Percentiles rank a stretch among this genome's conserved stretches.
phyloP scores from a whole-genome alignment of 2,329 filamentous ascomycete species.

The Verticillium isaacii region DNA sequence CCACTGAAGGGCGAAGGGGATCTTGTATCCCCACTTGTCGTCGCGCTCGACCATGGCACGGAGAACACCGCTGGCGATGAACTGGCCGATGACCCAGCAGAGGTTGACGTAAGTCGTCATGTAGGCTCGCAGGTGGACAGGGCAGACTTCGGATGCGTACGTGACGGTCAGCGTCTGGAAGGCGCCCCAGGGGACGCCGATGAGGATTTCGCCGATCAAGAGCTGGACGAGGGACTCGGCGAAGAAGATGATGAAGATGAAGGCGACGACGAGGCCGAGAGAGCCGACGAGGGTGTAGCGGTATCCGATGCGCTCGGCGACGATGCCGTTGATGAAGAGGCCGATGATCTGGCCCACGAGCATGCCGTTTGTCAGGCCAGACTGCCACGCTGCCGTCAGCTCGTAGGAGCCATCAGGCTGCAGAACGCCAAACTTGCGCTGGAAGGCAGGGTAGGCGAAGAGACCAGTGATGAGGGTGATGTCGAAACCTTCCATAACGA shows the following conservation, averaged over 20 bases:
- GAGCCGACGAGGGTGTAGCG: conserved; percentile 41
- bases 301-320: conserved; percentile 42
- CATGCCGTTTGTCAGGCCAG: conserved; percentile 42
- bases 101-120: conserved; percentile 44
- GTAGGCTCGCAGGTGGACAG: conserved; percentile 40
- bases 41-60: conserved; percentile 29
- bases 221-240: conserved; percentile 33
- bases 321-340: conserved; percentile 41
- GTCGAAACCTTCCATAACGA: conserved; percentile 31
- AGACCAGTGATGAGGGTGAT: conserved; percentile 11
- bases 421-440: conserved; percentile 30
- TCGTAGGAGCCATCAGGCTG: conserved; percentile 34
- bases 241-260: conserved; percentile 47
- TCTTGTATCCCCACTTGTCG: conserved; percentile 39
- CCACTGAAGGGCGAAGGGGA: conserved; percentile 47
- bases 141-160: conserved; percentile 44
- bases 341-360: conserved; percentile 46
- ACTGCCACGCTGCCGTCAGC: conserved; percentile 46
- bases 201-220: conserved; percentile 39
- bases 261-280: conserved; percentile 30
- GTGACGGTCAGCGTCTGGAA: conserved; percentile 42
- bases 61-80: conserved; percentile 38
- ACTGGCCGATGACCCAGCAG: conserved; percentile 45
- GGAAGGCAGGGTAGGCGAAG: conserved; percentile 21
- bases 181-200: conserved; percentile 41